Percentiles rank a stretch among this genome's conserved stretches.
These are phyloP conservation scores for Coelastrella sp. DNA, from an alignment of 139 green algal genomes.

Conservation along the genomic window DNA sequence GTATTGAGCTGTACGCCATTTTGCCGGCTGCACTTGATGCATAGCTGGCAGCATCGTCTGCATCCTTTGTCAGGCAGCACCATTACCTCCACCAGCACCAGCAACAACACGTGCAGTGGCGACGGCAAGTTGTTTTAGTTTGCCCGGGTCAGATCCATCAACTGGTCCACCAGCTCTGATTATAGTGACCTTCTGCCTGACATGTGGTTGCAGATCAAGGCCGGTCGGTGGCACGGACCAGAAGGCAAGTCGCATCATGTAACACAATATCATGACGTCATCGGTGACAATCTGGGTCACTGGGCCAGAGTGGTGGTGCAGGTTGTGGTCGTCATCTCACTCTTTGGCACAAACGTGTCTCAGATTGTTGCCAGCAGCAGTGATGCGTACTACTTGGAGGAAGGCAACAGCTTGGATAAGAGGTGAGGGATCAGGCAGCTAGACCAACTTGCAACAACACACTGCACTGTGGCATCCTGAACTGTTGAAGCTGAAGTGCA, in stretches of 20 bases:
- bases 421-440: background rate
- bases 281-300: slow-evolving; percentile 21
- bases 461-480: too few species aligned
- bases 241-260: slow-evolving; percentile 34
- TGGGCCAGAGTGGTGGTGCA: slow-evolving; percentile 35
- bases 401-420: slow-evolving; percentile 2
- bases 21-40: too few species aligned
- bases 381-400: slow-evolving; percentile 40
- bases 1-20: background rate
- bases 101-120: too few species aligned
- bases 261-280: slow-evolving; percentile 13
- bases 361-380: slow-evolving; percentile 33
- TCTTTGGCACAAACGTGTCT: slow-evolving; percentile 43
- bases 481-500: too few species aligned
- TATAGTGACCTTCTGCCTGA: background rate
- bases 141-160: background rate
- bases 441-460: too few species aligned
- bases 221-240: slow-evolving; percentile 13
- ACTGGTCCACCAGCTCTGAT: background rate
- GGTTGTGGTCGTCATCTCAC: slow-evolving; percentile 27
- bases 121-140: too few species aligned
- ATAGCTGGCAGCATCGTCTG: too few species aligned
- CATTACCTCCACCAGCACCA: too few species aligned
- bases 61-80: too few species aligned
- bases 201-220: slow-evolving; percentile 4